Base-by-base conservation (phyloP, 176 grass and related monocot genomes). In the Guadua angustifolia region DNA sequence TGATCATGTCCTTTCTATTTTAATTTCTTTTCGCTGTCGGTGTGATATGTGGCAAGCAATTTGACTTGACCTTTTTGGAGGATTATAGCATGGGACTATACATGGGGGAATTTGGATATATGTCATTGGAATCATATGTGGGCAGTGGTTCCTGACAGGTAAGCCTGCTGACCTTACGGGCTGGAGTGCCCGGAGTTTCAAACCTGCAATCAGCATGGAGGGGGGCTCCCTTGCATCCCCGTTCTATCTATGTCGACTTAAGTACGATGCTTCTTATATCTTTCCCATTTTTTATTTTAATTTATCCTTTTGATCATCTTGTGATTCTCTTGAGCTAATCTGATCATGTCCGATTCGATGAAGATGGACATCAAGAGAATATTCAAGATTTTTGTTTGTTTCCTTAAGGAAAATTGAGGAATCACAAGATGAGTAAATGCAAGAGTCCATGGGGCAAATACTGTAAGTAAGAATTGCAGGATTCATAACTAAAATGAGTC, bases 111-210 rank as follows among this genome's bases (percentile, higher is more conserved):
- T 78, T 64, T 86, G 71, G 83, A 86, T 26, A 14, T 49, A 78
- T 77, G 83, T 66, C 17, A n/a, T 45, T 82, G 81, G 57, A 59
- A 24, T 79, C 29, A 55, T 79, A 51, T 52, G 71, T 80, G 71
- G 77, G 71, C 71, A 81, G 77, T 69, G 83, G 88, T 71, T 82
- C 83, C 50, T 85, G 88, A 86, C 88, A 89, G 80, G 38, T 64
- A 64, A 86, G 83, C 45, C 9, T 85, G 88, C 83, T 9, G 53
- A 19, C 53, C 75, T 77, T 62, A 18, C 75, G 82, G 70, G 77
- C 67, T 80, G 77, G 22, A 86, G 58, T 53, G 67, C 38, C 83
- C 47, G 29, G 75, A 26, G 19, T 81, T 86, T 77, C 71, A 32
- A 19, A 26, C 53, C 33, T 71, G 18, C 83, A 86, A 89, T 89